Conservation (phyloP, 129 eudicot species). For the Ambrosia trifida region DNA sequence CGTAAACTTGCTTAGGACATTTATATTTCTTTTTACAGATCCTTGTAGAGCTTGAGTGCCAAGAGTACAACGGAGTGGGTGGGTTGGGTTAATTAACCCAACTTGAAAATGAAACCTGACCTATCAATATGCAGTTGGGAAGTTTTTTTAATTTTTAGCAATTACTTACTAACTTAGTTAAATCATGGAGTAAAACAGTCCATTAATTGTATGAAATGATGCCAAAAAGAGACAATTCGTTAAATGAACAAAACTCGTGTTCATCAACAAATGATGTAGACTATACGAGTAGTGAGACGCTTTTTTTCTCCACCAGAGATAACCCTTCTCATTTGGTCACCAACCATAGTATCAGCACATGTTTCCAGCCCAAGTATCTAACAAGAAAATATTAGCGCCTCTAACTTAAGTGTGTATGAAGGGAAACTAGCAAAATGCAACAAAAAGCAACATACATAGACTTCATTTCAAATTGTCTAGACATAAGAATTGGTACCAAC, state of each 20-base stretch:
- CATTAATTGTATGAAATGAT: neutral
- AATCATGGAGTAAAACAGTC: too few species aligned
- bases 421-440: neutral
- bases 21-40: too few species aligned
- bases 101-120: too few species aligned
- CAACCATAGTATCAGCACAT: conserved; percentile 46
- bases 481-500: too few species aligned
- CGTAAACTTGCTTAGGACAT: too few species aligned
- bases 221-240: too few species aligned
- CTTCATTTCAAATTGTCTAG: neutral
- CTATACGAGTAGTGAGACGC: conserved; percentile 40
- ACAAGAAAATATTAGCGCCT: neutral
- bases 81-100: too few species aligned
- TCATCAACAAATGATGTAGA: neutral
- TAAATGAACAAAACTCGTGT: neutral
- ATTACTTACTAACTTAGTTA: too few species aligned
- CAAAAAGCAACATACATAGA: neutral
- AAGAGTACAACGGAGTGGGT: too few species aligned
- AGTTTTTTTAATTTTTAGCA: too few species aligned
- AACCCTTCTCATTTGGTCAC: conserved; percentile 47
- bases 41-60: too few species aligned
- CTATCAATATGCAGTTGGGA: too few species aligned
- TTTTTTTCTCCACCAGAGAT: conserved; percentile 52
- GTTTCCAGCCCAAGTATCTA: conserved; percentile 46
- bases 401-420: neutral